Base-by-base conservation (phyloP, 1,139 yeast genomes). In the Eremothecium gossypii region DNA sequence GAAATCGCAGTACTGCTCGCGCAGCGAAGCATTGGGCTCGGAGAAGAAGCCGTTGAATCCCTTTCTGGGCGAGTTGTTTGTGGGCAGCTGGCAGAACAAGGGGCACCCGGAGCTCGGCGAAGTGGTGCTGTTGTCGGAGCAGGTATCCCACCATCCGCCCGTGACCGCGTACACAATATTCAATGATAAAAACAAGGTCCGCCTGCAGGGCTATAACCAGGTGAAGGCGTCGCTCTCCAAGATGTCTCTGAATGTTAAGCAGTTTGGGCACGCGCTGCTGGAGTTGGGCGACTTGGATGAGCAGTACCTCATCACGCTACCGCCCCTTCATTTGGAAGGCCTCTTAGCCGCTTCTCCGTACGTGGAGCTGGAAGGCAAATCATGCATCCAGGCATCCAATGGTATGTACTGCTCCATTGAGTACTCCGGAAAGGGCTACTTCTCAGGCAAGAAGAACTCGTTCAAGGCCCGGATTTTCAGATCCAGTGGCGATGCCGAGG, bases 21-120 rank as follows among this genome's bases (percentile, higher is more conserved):
- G 97, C 63, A 85, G 80, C 61, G 96, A 89, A 67, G 73, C 79
- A 45, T 75, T 83, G 75, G 97, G 96, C 13, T 73, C 86, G 33
- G 97, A 91, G 66, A 91, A 91, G 75, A 91, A 91, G 65, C 97
- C 96, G 4, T 70, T 91, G 60, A 89, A 89, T 62, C 97, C 97
- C 39, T 89, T 89, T 57, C 69, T 91, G 53, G 97, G 97, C 43
- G 97, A 89, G 65, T 71, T 86, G 36, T 91, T 87, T 55, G 83
- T 85, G 31, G 96, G 96, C 40, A 79, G 81, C 58, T 86, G 96
- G 94, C 69, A 67, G 13, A 80, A 76, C 51, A 62, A 62, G 39
- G 57, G 72, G 13, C 60, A 64, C 27, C 73, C 70, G 30, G 58
- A 59, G n/a, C 63, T 74, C 9, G 93, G 94, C 28, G 89, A 82